Percentiles rank a stretch among this genome's conserved stretches.
These are phyloP conservation scores for Hippophae tibetana DNA, from an alignment of 306 rosid species.

Conservation along the genomic window DNA sequence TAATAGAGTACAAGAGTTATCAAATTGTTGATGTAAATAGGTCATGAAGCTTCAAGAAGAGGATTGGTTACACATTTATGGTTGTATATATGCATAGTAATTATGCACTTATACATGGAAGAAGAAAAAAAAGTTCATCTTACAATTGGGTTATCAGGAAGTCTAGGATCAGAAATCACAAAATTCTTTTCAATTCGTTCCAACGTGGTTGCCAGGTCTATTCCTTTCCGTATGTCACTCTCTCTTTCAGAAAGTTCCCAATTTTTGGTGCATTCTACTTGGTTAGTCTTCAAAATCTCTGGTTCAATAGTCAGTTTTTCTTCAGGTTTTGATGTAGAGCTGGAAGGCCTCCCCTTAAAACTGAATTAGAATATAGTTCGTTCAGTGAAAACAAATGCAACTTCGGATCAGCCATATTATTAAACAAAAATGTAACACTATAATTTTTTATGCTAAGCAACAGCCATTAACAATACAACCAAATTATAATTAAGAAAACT, in stretches of 20 bases:
- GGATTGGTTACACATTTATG: neutral
- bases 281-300: slow-evolving; percentile 51
- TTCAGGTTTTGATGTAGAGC: slow-evolving; percentile 37
- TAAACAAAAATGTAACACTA: neutral
- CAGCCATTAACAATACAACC: neutral
- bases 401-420: neutral
- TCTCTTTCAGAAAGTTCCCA: slow-evolving; percentile 52
- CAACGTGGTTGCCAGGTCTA: slow-evolving; percentile 87
- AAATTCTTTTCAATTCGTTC: slow-evolving; percentile 85
- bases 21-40: too few species aligned
- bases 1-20: too few species aligned
- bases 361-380: slow-evolving; percentile 32
- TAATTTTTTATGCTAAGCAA: neutral
- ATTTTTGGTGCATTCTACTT: slow-evolving; percentile 33
- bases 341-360: slow-evolving; percentile 40
- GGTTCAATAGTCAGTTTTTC: slow-evolving; percentile 42
- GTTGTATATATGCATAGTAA: neutral
- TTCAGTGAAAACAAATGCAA: neutral
- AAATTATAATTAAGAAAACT: slow-evolving; percentile 12
- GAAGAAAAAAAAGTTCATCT: slow-evolving; percentile 16
- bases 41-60: too few species aligned
- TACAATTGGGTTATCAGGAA: slow-evolving; percentile 93
- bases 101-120: neutral
- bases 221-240: slow-evolving; percentile 70
- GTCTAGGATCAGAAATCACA: slow-evolving; percentile 90